Evolutionary conservation across 805 yeast species (phyloP).

Genomic region (Isabelozyma heimii): DNA sequence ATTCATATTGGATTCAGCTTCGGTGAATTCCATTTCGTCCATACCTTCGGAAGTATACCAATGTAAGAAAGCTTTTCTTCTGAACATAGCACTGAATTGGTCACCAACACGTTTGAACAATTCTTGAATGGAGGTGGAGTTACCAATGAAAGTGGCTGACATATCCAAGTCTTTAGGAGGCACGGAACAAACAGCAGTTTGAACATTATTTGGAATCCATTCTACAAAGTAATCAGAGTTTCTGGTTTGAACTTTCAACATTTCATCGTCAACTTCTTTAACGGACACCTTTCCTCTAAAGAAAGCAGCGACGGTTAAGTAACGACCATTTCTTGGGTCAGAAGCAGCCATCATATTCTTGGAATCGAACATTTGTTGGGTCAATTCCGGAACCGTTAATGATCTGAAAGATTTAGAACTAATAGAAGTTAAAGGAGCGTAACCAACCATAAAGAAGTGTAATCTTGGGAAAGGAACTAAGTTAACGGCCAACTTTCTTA

Average conservation of each 20-base stretch:
- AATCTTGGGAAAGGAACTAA: constrained; percentile 93
- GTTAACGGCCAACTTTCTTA: constrained; percentile 90
- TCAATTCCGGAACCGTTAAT: constrained; percentile 83
- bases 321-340: constrained; percentile 87
- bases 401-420: constrained; percentile 82
- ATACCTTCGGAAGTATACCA: constrained; percentile 96
- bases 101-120: constrained; percentile 85
- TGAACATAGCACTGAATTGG: constrained; percentile 89
- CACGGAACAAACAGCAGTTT: constrained; percentile 88
- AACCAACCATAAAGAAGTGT: constrained; percentile 94
- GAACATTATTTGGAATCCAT: constrained; percentile 96
- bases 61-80: constrained; percentile 92
- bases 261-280: constrained; percentile 93
- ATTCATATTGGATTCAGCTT: constrained; percentile 88
- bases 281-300: constrained; percentile 92
- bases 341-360: constrained; percentile 96
- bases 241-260: constrained; percentile 78
- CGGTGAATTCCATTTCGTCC: constrained; percentile 93
- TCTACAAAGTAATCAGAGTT: constrained; percentile 84
- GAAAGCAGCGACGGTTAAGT: constrained; percentile 89
- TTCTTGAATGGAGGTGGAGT: constrained; percentile 90
- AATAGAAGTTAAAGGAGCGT: constrained; percentile 84
- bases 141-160: constrained; percentile 92
- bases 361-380: constrained; percentile 91
- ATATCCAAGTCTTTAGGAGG: constrained; percentile 83